Conservation (phyloP, 441 rosid species). For the Mallotus repandus region DNA sequence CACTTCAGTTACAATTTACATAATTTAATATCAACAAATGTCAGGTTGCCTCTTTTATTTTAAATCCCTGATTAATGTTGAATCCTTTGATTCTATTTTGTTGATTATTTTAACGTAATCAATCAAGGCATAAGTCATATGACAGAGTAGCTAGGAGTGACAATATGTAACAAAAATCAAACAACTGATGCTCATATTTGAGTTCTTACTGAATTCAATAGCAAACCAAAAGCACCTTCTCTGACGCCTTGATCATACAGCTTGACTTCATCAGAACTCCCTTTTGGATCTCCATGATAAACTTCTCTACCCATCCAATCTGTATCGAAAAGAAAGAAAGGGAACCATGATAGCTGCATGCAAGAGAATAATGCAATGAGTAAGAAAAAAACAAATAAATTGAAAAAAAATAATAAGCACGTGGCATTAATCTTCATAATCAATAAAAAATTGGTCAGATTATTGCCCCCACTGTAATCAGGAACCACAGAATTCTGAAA, state of each 20-base stretch:
- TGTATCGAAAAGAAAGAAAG: conserved; percentile 92
- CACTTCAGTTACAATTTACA: background rate
- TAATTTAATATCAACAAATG: background rate
- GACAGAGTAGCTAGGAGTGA: background rate
- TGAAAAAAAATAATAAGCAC: background rate
- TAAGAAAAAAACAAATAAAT: conserved; percentile 9
- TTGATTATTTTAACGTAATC: background rate
- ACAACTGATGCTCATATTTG: conserved; percentile 35
- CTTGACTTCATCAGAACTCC: conserved; percentile 47
- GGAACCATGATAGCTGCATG: conserved; percentile 94
- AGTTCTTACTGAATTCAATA: conserved; percentile 97
- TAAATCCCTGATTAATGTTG: background rate
- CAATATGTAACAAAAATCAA: conserved; percentile 10
- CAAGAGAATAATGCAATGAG: conserved; percentile 19
- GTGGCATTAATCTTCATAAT: conserved; percentile 9
- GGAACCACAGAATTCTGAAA: background rate
- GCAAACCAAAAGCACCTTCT: conserved; percentile 99
- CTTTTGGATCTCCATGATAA: conserved; percentile 91
- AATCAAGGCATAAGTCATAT: background rate
- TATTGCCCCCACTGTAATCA: conserved; percentile 4
- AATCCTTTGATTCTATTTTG: background rate
- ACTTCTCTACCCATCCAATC: conserved; percentile 99
- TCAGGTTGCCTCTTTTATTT: background rate
- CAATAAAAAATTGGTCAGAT: background rate
- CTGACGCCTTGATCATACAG: conserved; percentile 86